Evolutionary conservation across 1,284 basidiomycete genomes (phyloP).

Genomic region (Irpex rosettiformis): DNA sequence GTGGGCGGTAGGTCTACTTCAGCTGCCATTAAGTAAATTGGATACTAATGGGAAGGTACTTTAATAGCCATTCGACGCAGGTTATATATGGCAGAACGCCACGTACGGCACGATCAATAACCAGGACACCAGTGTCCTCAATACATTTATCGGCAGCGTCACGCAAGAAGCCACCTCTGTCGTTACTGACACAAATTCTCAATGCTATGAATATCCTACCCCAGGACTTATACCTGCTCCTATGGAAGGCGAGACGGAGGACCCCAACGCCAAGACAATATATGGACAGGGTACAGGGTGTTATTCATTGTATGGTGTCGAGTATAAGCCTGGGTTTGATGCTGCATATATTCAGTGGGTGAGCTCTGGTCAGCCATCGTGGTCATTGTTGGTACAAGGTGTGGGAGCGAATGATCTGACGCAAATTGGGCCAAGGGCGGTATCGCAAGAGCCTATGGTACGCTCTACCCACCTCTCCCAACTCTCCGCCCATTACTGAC

Average conservation of each 20-base stretch:
- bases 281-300: conserved; percentile 31
- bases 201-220: conserved; percentile 45
- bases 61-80: conserved; percentile 54
- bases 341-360: conserved; percentile 59
- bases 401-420: conserved; percentile 49
- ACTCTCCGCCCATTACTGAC: background rate
- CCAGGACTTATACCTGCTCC: conserved; percentile 4
- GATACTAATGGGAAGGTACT: background rate
- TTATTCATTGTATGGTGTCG: conserved; percentile 46
- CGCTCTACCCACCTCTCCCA: conserved; percentile 19
- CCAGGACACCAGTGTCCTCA: conserved; percentile 41
- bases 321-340: conserved; percentile 37
- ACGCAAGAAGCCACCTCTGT: conserved; percentile 63
- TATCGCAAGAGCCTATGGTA: conserved; percentile 65
- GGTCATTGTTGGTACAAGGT: conserved; percentile 55
- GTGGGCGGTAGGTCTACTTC: conserved; percentile 47
- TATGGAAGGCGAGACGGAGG: conserved; percentile 3
- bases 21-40: conserved; percentile 11
- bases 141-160: conserved; percentile 50
- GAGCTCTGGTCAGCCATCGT: conserved; percentile 46
- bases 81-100: conserved; percentile 53
- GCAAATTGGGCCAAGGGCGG: conserved; percentile 52
- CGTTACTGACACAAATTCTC: conserved; percentile 42
- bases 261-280: background rate
- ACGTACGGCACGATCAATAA: conserved; percentile 45